Evolutionary conservation across 164 flowering plant genomes (phyloP), one percentile per base, ranked within the genome.

Genomic region (Macadamia integrifolia): DNA sequence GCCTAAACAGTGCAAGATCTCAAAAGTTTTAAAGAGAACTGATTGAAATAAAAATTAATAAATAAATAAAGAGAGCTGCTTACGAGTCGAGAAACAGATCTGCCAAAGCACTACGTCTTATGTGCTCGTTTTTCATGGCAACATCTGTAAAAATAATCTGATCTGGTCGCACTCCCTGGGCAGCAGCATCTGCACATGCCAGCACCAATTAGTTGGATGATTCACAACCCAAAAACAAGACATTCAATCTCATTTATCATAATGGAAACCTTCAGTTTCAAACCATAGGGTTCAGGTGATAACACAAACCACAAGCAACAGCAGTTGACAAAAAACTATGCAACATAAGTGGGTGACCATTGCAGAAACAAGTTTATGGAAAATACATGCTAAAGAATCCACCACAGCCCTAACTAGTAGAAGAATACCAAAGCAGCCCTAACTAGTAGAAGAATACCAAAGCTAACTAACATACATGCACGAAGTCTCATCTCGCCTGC

Each of bases 121-220:
- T 95, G 66, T 95, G 99, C 67, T 95, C 99, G 58, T 76, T 71
- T 72, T 92, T 95, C 90, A 83, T 81, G 42, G 99, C 99, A 79
- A 95, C 98, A 81, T 95, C 98, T 10, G 99, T 92, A 81, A 95
- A 95, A 68, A 95, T 88, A 65, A 95, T 95, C 71, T 88, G 98
- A 58, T 92, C 94, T 6, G 94, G 89, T 18, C 80, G 86, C 71
- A 95, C 88, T 3, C 99, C 98, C 65, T 82, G 83, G 3, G 89
- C 85, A 71, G 79, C 90, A 81, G 99, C 99, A 88, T 87, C 99
- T 95, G 88, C n/a, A 71, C 28, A 69, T 58, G 64, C 30, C 57
- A 66, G 53, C 55, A 62, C 35, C 43, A 58, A 44, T 29, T 9
- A 50, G 46, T 63, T n/a, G 29, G 23, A n/a, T 43, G 2, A 35